These are phyloP conservation scores for Ophiostoma montium DNA, from an alignment of 2,329 filamentous ascomycete genomes.

Conservation along the genomic window DNA sequence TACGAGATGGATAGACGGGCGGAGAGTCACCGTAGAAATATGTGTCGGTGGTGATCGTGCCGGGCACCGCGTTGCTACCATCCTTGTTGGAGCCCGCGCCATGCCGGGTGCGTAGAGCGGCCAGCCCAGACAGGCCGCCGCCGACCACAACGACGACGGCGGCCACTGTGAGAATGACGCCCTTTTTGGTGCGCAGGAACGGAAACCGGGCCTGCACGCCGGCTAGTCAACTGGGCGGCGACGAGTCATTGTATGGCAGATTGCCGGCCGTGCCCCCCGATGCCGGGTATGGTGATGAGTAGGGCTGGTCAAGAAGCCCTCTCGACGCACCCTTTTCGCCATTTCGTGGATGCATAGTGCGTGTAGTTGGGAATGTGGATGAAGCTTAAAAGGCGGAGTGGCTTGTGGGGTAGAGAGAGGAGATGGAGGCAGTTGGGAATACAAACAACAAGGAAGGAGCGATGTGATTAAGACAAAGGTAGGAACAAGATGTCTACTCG, in stretches of 20 bases:
- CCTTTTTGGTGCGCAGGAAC: constrained; percentile 19
- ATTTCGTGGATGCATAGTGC: not conserved
- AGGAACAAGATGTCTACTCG: not conserved
- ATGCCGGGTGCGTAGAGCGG: constrained; percentile 17
- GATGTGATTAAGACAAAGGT: not conserved
- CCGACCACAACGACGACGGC: constrained; percentile 21
- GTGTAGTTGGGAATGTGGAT: not conserved
- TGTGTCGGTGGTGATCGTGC: constrained; percentile 25
- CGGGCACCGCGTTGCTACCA: not conserved
- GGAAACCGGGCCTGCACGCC: constrained; percentile 16
- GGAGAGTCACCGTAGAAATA: constrained; percentile 37
- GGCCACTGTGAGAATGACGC: constrained; percentile 16
- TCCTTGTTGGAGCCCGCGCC: not conserved
- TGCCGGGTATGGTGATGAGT: not conserved
- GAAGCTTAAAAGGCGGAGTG: not conserved
- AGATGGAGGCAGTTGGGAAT: not conserved
- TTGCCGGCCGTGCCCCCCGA: not conserved
- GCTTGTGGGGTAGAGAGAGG: too few relatives aligned
- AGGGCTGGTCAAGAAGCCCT: not conserved
- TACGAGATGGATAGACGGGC: constrained; percentile 33
- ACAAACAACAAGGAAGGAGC: not conserved
- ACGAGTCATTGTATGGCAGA: not conserved
- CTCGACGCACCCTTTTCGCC: not conserved
- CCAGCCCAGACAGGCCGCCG: constrained; percentile 22
- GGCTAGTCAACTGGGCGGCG: constrained; percentile 17